phyloP scores from a whole-genome alignment of 1,284 basidiomycete genomes.

The Malassezia slooffiae region DNA sequence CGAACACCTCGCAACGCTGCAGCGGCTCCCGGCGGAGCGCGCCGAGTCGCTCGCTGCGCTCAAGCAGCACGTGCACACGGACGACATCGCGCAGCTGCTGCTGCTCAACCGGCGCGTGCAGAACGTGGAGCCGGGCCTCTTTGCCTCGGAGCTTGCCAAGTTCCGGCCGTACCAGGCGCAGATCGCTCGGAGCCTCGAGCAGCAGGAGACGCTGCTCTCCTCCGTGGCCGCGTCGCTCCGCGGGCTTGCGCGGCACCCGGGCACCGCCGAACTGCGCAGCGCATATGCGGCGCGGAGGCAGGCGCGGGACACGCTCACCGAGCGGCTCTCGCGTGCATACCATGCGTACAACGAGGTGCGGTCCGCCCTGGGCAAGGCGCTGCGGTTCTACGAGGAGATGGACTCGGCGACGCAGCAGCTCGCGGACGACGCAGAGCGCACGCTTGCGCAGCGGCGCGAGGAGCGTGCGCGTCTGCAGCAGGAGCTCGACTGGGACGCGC shows the following conservation, averaged over 20 bases:
- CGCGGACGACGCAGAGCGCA: neutral
- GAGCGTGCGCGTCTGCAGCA: conserved; percentile 1
- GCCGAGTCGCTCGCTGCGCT: conserved; percentile 78
- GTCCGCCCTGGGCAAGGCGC: conserved; percentile 72
- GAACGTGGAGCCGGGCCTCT: conserved; percentile 72
- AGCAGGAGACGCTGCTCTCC: conserved; percentile 19
- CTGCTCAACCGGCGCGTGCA: conserved; percentile 78
- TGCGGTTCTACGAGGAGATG: conserved; percentile 79
- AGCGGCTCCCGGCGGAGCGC: conserved; percentile 54
- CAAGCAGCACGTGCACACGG: conserved; percentile 89
- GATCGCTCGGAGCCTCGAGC: conserved; percentile 48
- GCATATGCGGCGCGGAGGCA: conserved; percentile 57
- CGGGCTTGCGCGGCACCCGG: conserved; percentile 3
- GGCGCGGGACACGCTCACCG: conserved; percentile 60
- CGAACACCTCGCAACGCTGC: conserved; percentile 9
- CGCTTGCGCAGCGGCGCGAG: conserved; percentile 8
- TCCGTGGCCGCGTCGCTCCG: conserved; percentile 14
- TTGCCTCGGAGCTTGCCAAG: conserved; percentile 86
- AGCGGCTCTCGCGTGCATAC: conserved; percentile 61
- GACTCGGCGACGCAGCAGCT: conserved; percentile 31
- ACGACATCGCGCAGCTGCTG: conserved; percentile 90
- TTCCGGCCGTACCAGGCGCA: conserved; percentile 71
- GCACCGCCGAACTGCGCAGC: conserved; percentile 3
- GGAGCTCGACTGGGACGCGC: neutral
- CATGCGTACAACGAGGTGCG: conserved; percentile 76